Base-by-base conservation (phyloP, 2,329 filamentous ascomycete species). In the Hypoxylon sp. region DNA sequence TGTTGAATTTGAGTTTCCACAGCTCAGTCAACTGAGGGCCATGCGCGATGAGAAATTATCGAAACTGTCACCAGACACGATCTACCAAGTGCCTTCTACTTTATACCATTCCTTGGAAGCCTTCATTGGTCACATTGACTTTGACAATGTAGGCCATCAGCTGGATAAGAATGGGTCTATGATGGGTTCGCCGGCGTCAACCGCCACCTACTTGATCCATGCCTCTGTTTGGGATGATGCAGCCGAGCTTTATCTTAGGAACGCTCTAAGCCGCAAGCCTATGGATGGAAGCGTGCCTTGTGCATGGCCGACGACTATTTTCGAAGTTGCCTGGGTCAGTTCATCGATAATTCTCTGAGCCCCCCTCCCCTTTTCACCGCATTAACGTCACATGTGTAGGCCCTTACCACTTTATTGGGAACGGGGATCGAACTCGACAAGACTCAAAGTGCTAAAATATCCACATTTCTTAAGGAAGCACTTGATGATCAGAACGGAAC, bases 321-420 rank as follows among this genome's bases (percentile, higher is more conserved):
- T 57, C 19, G 50, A 57, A 38, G 2, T 17, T 2, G 1, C 45
- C 0, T 57, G 50, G 55, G 50, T 57, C 26, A 27, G 40, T 47
- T 6, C n/a, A n/a, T n/a, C n/a, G n/a, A n/a, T n/a, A n/a, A n/a
- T n/a, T 25, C 9, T 25, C 5, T 6, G 21, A 25, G 5, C 9
- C 6, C 21, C 9, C 21, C 21, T 25, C 21, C 21, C 5, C 21
- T 5, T 5, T 25, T 25, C 9, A 5, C 21, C 5, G 9, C 21
- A 5, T 9, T 25, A 25, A 25, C 21, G n/a, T n/a, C n/a, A n/a
- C 21, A 9, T 25, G 6, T 25, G 5, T 25, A 25, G 21, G 9
- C 9, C 9, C 21, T 25, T 9, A 6, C 21, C 21, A 25, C 21
- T 5, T 9, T 25, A 9, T 9, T 25, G 9, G 9, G 6, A 9